Evolutionary conservation across 768 basidiomycete species (phyloP), one percentile per base, ranked within the genome.

Genomic region (Melanogaster broomeanus): DNA sequence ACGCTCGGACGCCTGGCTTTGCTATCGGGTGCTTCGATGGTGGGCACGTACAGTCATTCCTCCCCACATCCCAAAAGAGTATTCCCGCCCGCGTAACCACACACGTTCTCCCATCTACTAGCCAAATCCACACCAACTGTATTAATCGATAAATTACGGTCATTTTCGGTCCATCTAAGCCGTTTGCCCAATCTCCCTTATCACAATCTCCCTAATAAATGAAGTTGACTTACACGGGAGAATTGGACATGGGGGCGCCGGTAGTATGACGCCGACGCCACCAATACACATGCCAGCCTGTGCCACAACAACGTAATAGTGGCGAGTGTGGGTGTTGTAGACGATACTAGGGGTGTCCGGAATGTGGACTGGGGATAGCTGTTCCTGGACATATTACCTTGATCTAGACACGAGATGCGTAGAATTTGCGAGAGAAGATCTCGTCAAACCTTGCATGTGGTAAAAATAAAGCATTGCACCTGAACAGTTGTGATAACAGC

Each of bases 331-430:
- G 34, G 16, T 2, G 16, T 75, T 73, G 41, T 57, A 75, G 1
- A 68, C 64, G 41, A 75, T 74, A 24, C 64, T 72, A 31, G 67
- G 72, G 34, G 70, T 73, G 35, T 37, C 18, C 18, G 35, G 35
- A 19, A 11, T 18, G 9, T 37, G 74, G 72, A 25, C 77, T 75
- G 25, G 78, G 78, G 73, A 72, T 72, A 2, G 74, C 69, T 4
- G 68, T 74, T 21, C 78, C 78, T 8, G 73, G 72, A 5, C 77
- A 78, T 3, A 75, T 78, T 1, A 77, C 76, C 54, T 75, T 51
- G 27, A 79, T 58, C 55, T 79, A 76, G 22, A 77, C 75, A 58
- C 79, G 78, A 12, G 35, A 18, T 19, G 35, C 2, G 35, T 9
- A 5, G 16, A 34, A 34, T 11, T 34, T 27, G 33, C 35, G 10